A percentile compares a stretch with the other conserved stretches of the same genome.
These are phyloP conservation scores for Pseudisothecium myosuroides DNA, from an alignment of 225 moss, liverwort and hornwort genomes.

Conservation along the genomic window DNA sequence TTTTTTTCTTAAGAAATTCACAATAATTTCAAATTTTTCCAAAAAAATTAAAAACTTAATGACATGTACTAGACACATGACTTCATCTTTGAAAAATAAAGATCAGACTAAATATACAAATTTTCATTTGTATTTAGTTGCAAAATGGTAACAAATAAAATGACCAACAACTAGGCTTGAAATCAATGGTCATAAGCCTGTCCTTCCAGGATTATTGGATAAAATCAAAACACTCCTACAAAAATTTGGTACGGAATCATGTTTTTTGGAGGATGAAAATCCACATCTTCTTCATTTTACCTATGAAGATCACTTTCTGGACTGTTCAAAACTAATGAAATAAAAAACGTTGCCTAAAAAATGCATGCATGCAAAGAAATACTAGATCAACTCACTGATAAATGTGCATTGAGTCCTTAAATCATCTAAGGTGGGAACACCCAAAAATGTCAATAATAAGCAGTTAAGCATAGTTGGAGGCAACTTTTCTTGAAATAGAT, in stretches of 20 bases:
- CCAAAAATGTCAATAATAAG: too few species aligned
- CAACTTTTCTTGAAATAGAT: too few species aligned
- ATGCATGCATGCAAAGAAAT: not conserved
- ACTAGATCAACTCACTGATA: not conserved
- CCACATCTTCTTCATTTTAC: too few species aligned
- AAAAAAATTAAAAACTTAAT: too few species aligned
- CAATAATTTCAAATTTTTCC: not conserved
- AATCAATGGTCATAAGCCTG: rapidly evolving
- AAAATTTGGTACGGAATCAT: rapidly evolving
- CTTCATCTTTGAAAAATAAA: rapidly evolving
- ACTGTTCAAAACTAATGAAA: not conserved
- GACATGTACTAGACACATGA: not conserved
- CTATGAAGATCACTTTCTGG: rapidly evolving
- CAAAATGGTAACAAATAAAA: not conserved
- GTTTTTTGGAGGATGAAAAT: not conserved
- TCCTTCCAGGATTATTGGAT: not conserved
- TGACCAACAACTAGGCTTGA: rapidly evolving
- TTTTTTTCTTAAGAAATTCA: not conserved
- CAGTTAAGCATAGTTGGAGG: too few species aligned
- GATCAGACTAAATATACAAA: not conserved
- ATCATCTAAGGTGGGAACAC: too few species aligned
- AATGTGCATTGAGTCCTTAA: too few species aligned
- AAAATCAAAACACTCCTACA: rapidly evolving
- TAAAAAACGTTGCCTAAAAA: not conserved
- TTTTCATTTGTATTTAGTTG: not conserved